These are phyloP conservation scores for Vitis hybrid DNA, from an alignment of 177 flowering plant species.

Conservation along the genomic window DNA sequence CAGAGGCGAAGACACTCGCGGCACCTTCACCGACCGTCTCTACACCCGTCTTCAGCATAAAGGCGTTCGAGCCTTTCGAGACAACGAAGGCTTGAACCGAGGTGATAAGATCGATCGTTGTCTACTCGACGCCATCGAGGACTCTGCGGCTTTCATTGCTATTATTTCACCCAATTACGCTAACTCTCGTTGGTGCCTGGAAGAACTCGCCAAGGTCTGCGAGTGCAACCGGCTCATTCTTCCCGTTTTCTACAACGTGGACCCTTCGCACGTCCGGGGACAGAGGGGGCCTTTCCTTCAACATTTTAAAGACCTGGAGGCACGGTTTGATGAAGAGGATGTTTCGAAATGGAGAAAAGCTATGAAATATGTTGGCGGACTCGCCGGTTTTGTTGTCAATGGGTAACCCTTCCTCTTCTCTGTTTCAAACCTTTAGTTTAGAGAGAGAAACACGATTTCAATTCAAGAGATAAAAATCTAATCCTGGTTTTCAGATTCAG, in stretches of 20 bases:
- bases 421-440: neutral
- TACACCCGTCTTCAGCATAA: slow-evolving; percentile 4
- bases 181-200: slow-evolving; percentile 30
- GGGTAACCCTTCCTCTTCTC: neutral
- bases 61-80: slow-evolving; percentile 25
- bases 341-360: slow-evolving; percentile 29
- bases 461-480: too few relatives aligned
- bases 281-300: slow-evolving; percentile 34
- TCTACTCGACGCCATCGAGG: slow-evolving; percentile 31
- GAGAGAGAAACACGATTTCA: too few relatives aligned
- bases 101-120: slow-evolving; percentile 26
- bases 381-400: slow-evolving; percentile 20
- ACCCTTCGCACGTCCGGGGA: slow-evolving; percentile 22
- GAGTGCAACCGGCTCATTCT: slow-evolving; percentile 17
- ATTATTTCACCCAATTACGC: slow-evolving; percentile 31
- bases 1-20: slow-evolving; percentile 30
- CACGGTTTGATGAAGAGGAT: neutral
- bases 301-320: slow-evolving; percentile 15
- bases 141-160: slow-evolving; percentile 23
- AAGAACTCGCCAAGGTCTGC: slow-evolving; percentile 30
- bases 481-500: too few relatives aligned
- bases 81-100: slow-evolving; percentile 23
- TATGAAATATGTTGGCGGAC: slow-evolving; percentile 31
- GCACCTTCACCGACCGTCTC: slow-evolving; percentile 22
- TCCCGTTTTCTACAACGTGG: slow-evolving; percentile 35